Conservation (phyloP, 495 filamentous ascomycete species). For the Xanthoparmelia taractica region DNA sequence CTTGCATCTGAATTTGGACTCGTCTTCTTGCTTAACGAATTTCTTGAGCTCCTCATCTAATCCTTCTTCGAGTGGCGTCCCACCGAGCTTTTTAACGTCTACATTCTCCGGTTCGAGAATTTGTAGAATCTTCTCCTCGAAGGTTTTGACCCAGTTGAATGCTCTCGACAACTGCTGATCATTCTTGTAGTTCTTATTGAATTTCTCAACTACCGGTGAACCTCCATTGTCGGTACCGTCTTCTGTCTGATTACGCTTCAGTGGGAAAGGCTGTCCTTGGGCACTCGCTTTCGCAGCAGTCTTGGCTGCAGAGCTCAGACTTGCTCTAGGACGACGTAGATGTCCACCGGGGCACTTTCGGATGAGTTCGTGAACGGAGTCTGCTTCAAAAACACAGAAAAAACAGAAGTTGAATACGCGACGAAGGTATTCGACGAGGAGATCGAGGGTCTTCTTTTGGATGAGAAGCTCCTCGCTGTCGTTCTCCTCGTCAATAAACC, state of each 20-base stretch:
- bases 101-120: conserved; percentile 83
- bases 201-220: conserved; percentile 57
- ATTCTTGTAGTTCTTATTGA: conserved; percentile 59
- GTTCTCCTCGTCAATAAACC: conserved; percentile 65
- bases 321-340: conserved; percentile 79
- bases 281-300: conserved; percentile 79
- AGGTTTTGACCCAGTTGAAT: conserved; percentile 99
- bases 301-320: conserved; percentile 72
- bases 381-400: conserved; percentile 97
- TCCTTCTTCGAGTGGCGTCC: conserved; percentile 76
- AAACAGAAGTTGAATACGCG: conserved; percentile 98
- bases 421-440: conserved; percentile 92
- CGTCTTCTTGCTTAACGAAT: conserved; percentile 92
- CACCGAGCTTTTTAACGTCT: conserved; percentile 80
- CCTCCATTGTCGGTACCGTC: conserved; percentile 54
- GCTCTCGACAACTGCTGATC: conserved; percentile 89
- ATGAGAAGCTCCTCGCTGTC: conserved; percentile 83
- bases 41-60: conserved; percentile 79
- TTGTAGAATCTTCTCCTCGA: conserved; percentile 91
- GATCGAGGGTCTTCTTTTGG: conserved; percentile 93
- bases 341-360: conserved; percentile 96
- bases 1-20: conserved; percentile 92
- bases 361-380: conserved; percentile 90
- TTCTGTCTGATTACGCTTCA: conserved; percentile 59
- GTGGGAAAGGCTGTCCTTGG: conserved; percentile 67